Percentiles rank a stretch among this genome's conserved stretches.
These are phyloP conservation scores for Xylariaceae sp. DNA, from an alignment of 2,329 filamentous ascomycete species.

Conservation along the genomic window DNA sequence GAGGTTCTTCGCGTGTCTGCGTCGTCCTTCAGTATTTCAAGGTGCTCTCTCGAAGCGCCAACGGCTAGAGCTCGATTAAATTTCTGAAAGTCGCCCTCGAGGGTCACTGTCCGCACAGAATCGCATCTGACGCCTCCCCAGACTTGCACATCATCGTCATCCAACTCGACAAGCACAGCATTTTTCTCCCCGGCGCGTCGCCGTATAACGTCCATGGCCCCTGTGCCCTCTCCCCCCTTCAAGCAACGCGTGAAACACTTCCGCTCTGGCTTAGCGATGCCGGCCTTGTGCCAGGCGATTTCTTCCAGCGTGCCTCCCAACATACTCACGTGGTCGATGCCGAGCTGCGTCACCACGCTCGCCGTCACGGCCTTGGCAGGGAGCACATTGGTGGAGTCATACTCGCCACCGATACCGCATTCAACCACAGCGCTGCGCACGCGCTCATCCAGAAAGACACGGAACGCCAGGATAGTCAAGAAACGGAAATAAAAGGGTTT, in stretches of 20 bases:
- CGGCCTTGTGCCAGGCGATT: conserved; percentile 89
- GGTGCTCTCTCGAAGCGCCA: conserved; percentile 52
- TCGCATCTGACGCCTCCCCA: conserved; percentile 35
- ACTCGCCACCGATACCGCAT: conserved; percentile 91
- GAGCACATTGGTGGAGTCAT: conserved; percentile 87
- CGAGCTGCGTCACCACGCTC: conserved; percentile 72
- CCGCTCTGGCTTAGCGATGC: conserved; percentile 70
- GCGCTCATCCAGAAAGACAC: conserved; percentile 72
- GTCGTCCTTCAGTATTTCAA: conserved; percentile 30
- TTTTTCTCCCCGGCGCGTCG: conserved; percentile 56
- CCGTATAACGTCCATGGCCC: conserved; percentile 45
- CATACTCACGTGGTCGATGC: conserved; percentile 80
- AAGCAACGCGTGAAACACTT: conserved; percentile 59
- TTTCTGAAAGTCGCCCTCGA: conserved; percentile 52
- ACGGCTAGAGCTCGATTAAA: conserved; percentile 56
- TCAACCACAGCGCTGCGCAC: conserved; percentile 80
- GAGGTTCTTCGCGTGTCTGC: conserved; percentile 6
- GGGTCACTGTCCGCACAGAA: conserved; percentile 26
- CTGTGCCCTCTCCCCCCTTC: conserved; percentile 33
- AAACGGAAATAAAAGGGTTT: conserved; percentile 94
- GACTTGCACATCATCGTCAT: conserved; percentile 31
- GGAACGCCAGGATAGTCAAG: conserved; percentile 82
- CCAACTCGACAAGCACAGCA: conserved; percentile 38
- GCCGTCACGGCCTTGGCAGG: conserved; percentile 58
- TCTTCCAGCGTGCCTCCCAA: conserved; percentile 73